Evolutionary conservation across 2,329 filamentous ascomycete species (phyloP), one percentile per base, ranked within the genome.

Genomic region (Davidsoniella virescens): DNA sequence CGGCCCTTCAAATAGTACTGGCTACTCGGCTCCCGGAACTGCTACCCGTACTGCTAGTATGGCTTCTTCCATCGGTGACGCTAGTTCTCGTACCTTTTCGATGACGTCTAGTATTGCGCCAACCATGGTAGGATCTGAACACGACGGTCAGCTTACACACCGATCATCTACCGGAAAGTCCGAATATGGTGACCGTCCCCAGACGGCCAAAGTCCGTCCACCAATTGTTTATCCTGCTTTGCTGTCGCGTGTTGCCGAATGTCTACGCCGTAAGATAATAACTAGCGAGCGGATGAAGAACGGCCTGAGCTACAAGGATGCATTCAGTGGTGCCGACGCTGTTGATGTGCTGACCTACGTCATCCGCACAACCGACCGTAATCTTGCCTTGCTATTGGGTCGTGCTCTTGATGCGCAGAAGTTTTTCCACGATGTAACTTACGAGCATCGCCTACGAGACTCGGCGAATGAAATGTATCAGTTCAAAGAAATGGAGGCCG

Each of bases 371-470:
- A 94, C 87, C 0, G 92, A 98, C 65, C 79, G 92, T 53, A 98
- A 98, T 62, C 70, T 98, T 54, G 92, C 92, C 9, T 70, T 98
- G 45, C 76, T 98, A 8, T 71, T 98, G 14, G 92, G 92, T 55
- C 78, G 92, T 61, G 87, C 92, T 40, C 70, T 98, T 54, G 92
- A 98, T 66, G 92, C 92, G 20, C 92, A 98, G 62, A 96, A 96
- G 63, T 95, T 94, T 68, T 98, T 98, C 63, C 92, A 98, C 68
- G 92, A 98, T 71, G 92, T 96, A 47, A 95, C 90, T 0, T 98
- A 98, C 65, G 90, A 95, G 59, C 92, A 98, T 65, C 78, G 92
- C 44, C 70, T 98, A 59, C 84, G 92, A 65, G 92, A 98, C 65
- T 93, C 90, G n/a, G 78, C 82, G 39, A 83, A 82, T 47, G 92